These are phyloP conservation scores for Saturnispora silvae DNA, from an alignment of 805 yeast genomes.

Conservation along the genomic window DNA sequence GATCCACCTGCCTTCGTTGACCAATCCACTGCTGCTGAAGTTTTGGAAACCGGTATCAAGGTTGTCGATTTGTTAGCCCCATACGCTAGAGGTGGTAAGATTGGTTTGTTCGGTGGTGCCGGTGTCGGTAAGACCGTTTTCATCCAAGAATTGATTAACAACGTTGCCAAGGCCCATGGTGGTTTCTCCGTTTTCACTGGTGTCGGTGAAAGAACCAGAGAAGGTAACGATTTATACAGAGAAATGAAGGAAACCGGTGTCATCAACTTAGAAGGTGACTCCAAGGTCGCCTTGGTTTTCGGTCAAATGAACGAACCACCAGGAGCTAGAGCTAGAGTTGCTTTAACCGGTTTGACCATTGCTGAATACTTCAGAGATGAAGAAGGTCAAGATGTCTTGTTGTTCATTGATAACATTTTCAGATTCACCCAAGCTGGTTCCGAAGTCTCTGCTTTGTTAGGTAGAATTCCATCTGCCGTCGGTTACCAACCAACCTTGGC, in stretches of 20 bases:
- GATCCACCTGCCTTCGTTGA: conserved; percentile 95
- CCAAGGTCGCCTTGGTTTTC: conserved; percentile 98
- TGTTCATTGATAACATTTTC: conserved; percentile 99
- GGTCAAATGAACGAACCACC: conserved; percentile 99
- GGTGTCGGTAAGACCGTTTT: conserved; percentile 99
- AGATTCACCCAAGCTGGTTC: conserved; percentile 99
- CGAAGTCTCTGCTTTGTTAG: conserved; percentile 98
- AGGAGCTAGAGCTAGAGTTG: conserved; percentile 99
- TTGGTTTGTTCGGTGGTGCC: conserved; percentile 99
- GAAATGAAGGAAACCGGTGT: conserved; percentile 99
- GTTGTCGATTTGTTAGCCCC: conserved; percentile 99
- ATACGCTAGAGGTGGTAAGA: conserved; percentile 99
- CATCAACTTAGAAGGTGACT: conserved; percentile 98
- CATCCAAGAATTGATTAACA: conserved; percentile 98
- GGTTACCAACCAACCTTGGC: conserved; percentile 99
- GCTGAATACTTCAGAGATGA: conserved; percentile 99
- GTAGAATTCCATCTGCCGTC: conserved; percentile 99
- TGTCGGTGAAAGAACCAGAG: conserved; percentile 99
- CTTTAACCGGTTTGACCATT: conserved; percentile 98
- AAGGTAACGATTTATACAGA: conserved; percentile 99
- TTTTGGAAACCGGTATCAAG: conserved; percentile 98
- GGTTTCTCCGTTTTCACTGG: conserved; percentile 99
- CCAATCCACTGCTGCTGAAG: conserved; percentile 97
- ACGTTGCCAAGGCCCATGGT: conserved; percentile 99
- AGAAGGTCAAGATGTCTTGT: conserved; percentile 99